Base-by-base conservation (phyloP, 805 yeast genomes). In the Metschnikowia hibisci region DNA sequence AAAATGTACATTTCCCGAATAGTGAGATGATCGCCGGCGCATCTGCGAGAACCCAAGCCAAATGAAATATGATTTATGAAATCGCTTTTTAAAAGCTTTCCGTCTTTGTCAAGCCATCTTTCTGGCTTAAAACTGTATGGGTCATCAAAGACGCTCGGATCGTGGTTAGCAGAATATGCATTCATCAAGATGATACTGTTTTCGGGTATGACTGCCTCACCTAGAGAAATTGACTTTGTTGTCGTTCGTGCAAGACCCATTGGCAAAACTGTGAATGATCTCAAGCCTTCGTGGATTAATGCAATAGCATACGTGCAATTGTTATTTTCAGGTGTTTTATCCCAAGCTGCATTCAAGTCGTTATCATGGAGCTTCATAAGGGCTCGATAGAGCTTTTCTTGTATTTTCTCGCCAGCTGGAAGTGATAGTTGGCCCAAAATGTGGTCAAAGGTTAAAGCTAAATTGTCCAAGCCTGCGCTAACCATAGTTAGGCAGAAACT, bases 391-490 rank as follows among this genome's bases (percentile, higher is more conserved):
- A 84, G 84, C 9, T 42, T 63, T 1, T 64, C 52, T 54, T 80
- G 84, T 9, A 78, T 51, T 0, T 41, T 46, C 0, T 57, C 50
- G 0, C 77, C 77, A 23, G 54, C 45, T 2, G 71, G 69, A 13
- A 70, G 68, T 6, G 82, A 71, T 32, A 84, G 62, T 31, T 80
- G 84, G 0, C 84, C 84, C 50, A 82, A 55, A 7, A 82, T 68
- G 47, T 82, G 80, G 47, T 76, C 75, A 39, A 84, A 66, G 36
- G 78, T 82, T 26, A 83, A 66, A 0, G 88, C 82, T 0, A 82
- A 76, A 48, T 85, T 84, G 56, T 84, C 91, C 18, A 84, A 63
- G 0, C 93, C 93, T 7, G 90, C 93, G 51, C 88, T 81, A 0
- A 84, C 82, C 83, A 84, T 78, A 0, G 90, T 81, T 32, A 84